These are phyloP conservation scores for Plasmopara halstedii DNA, from an alignment of 352 stramenopile genomes.

Conservation along the genomic window DNA sequence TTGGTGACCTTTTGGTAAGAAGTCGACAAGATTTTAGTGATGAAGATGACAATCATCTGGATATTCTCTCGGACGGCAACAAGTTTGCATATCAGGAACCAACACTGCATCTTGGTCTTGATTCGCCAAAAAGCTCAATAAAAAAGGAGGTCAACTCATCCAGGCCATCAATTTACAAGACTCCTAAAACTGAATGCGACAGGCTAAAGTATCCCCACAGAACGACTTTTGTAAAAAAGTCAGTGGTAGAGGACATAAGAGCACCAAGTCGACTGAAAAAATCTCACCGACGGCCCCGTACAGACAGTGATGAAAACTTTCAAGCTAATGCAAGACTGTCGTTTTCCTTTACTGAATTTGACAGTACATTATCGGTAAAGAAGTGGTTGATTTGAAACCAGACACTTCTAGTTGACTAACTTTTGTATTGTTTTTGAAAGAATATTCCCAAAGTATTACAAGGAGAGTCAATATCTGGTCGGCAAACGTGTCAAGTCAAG, in stretches of 20 bases:
- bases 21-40: conserved; percentile 4
- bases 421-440: conserved; percentile 8
- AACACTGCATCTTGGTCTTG: conserved; percentile 15
- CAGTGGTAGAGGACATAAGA: conserved; percentile 28
- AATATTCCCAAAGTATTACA: conserved; percentile 15
- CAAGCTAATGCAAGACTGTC: conserved; percentile 42
- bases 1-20: conserved; percentile 1
- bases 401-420: conserved; percentile 1
- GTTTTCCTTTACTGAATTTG: conserved; percentile 47
- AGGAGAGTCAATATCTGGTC: conserved; percentile 14
- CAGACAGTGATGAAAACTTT: conserved; percentile 50
- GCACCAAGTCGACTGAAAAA: conserved; percentile 39
- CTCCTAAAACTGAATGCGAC: conserved; percentile 18
- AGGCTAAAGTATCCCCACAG: conserved; percentile 12
- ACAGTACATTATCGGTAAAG: conserved; percentile 48
- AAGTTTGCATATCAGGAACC: conserved; percentile 28
- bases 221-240: conserved; percentile 47
- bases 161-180: conserved; percentile 28
- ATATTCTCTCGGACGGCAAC: conserved; percentile 17
- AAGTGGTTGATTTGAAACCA: conserved; percentile 1
- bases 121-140: conserved; percentile 13
- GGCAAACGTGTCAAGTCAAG: conserved; percentile 14
- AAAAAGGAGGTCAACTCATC: conserved; percentile 2
- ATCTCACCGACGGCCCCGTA: conserved; percentile 37
- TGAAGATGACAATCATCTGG: conserved; percentile 18